These are phyloP conservation scores for Rhodotorula paludigena DNA, from an alignment of 768 basidiomycete species.

Conservation along the genomic window DNA sequence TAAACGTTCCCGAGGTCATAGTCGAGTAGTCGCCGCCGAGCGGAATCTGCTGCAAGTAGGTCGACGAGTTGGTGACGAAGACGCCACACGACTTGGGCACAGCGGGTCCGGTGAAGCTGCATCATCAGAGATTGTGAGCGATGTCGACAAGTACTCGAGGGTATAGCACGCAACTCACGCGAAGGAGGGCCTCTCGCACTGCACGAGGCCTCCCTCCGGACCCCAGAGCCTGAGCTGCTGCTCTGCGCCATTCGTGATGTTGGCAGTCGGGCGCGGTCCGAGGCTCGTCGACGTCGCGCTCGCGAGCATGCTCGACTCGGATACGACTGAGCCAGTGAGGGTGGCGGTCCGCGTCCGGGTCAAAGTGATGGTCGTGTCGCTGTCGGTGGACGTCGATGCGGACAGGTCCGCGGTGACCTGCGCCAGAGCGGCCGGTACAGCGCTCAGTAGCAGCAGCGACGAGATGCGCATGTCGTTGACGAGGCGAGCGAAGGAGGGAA, in stretches of 20 bases:
- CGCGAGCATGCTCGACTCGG: background rate
- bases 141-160: background rate
- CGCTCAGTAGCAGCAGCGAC: too few species aligned
- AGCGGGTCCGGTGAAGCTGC: slow-evolving; percentile 18
- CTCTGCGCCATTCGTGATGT: background rate
- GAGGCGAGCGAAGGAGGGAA: too few species aligned
- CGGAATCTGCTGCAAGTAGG: slow-evolving; percentile 23
- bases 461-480: too few species aligned
- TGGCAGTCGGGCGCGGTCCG: slow-evolving; percentile 11
- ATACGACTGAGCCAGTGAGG: background rate
- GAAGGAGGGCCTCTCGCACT: slow-evolving; percentile 12
- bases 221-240: slow-evolving; percentile 15
- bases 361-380: background rate
- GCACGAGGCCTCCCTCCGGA: background rate
- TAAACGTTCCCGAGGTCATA: slow-evolving; percentile 5
- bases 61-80: slow-evolving; percentile 21
- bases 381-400: background rate
- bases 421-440: background rate
- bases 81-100: slow-evolving; percentile 23
- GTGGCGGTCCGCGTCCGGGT: background rate
- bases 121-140: background rate
- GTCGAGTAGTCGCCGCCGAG: slow-evolving; percentile 6
- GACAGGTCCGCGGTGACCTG: background rate
- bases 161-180: background rate
- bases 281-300: background rate